Conservation (phyloP, 495 filamentous ascomycete species). For the Podospora pseudoanserina region DNA sequence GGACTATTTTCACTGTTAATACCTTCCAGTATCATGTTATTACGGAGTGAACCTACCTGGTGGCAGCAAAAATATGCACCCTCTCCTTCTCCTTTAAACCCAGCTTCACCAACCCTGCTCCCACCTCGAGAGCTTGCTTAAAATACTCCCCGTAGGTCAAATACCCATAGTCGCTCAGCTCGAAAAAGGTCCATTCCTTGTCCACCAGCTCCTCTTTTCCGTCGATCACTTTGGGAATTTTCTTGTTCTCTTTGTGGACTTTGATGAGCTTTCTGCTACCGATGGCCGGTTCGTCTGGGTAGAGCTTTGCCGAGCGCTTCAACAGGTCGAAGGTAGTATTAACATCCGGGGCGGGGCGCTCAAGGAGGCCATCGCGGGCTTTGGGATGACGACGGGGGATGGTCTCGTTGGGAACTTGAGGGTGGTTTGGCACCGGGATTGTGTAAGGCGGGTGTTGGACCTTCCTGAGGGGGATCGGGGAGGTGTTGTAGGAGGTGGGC, state of each 20-base stretch:
- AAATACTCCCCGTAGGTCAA: slow-evolving; percentile 61
- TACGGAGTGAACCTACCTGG: slow-evolving; percentile 36
- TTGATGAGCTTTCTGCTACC: slow-evolving; percentile 56
- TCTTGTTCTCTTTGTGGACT: slow-evolving; percentile 60
- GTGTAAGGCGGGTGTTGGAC: slow-evolving; percentile 52
- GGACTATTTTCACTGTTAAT: slow-evolving; percentile 29
- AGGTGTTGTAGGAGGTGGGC: slow-evolving; percentile 32
- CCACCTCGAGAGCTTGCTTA: slow-evolving; percentile 48
- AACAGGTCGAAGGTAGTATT: slow-evolving; percentile 59
- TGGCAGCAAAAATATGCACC: slow-evolving; percentile 60
- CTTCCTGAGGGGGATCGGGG: slow-evolving; percentile 37
- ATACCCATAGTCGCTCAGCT: slow-evolving; percentile 58
- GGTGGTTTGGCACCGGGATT: slow-evolving; percentile 48
- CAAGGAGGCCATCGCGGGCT: slow-evolving; percentile 50
- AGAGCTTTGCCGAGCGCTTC: slow-evolving; percentile 48
- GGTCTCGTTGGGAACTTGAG: slow-evolving; percentile 57
- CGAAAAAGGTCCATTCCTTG: slow-evolving; percentile 66
- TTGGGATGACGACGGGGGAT: slow-evolving; percentile 57
- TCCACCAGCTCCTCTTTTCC: slow-evolving; percentile 58
- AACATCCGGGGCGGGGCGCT: slow-evolving; percentile 49
- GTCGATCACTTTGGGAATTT: slow-evolving; percentile 64
- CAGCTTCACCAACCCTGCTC: slow-evolving; percentile 55
- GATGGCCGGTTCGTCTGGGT: slow-evolving; percentile 54
- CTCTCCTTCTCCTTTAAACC: slow-evolving; percentile 49
- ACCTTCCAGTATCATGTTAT: not conserved